These are phyloP conservation scores for Amauroascus verrucosus DNA, from an alignment of 2,329 filamentous ascomycete genomes.

Conservation along the genomic window DNA sequence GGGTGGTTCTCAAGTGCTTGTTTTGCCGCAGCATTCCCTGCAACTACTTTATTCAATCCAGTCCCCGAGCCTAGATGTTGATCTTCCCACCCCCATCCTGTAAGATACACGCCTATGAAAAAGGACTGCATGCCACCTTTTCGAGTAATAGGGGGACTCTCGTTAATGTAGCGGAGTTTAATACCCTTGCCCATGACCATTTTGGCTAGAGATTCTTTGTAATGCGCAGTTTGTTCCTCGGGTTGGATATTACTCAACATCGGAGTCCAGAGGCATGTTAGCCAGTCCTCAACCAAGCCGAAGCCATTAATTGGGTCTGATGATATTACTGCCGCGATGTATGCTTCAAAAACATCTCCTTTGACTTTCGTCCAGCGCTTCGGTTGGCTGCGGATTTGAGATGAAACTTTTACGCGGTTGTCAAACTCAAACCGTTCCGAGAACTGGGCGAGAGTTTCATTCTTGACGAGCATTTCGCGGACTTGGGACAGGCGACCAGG, in stretches of 20 bases:
- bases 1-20: conserved; percentile 31
- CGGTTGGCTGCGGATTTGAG: conserved; percentile 35
- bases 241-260: conserved; percentile 40
- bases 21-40: conserved; percentile 37
- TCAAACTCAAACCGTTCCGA: conserved; percentile 62
- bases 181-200: conserved; percentile 49
- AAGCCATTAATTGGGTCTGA: conserved; percentile 56
- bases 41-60: conserved; percentile 36
- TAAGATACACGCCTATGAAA: conserved; percentile 39
- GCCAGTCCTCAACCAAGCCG: conserved; percentile 54
- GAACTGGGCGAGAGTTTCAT: conserved; percentile 63
- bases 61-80: conserved; percentile 37
- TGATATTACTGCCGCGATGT: conserved; percentile 67
- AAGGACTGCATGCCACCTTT: conserved; percentile 34
- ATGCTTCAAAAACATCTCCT: conserved; percentile 85
- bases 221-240: conserved; percentile 25
- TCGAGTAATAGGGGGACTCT: conserved; percentile 26
- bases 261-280: conserved; percentile 63
- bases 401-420: conserved; percentile 49
- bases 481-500: conserved; percentile 64
- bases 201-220: conserved; percentile 46
- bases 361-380: conserved; percentile 60
- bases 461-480: conserved; percentile 70
- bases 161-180: conserved; percentile 49
- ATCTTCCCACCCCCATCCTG: conserved; percentile 39